phyloP scores from a whole-genome alignment of 208 protist species.

The Trypanosoma scelopori region DNA sequence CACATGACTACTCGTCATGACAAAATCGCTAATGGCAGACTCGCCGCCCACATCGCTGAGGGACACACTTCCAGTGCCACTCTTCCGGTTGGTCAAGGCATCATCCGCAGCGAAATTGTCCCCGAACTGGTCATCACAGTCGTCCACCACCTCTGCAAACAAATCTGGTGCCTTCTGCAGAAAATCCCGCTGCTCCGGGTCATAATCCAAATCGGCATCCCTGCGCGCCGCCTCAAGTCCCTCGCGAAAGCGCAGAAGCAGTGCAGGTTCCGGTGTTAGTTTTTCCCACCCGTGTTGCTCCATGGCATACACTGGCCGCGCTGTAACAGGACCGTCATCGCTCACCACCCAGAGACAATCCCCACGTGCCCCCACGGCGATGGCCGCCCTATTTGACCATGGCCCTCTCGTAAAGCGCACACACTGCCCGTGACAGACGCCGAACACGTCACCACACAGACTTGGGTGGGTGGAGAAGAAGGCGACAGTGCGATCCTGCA shows the following conservation, averaged over 20 bases:
- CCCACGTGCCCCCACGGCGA: conserved; percentile 66
- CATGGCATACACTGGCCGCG: conserved; percentile 10
- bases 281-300: conserved; percentile 26
- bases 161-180: conserved; percentile 82
- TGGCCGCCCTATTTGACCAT: conserved; percentile 28
- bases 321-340: conserved; percentile 27
- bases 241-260: conserved; percentile 31
- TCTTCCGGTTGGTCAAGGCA: not conserved
- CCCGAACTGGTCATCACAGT: conserved; percentile 1
- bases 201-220: conserved; percentile 52
- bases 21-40: not conserved
- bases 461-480: conserved; percentile 72
- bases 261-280: not conserved
- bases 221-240: conserved; percentile 22
- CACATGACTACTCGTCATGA: not conserved
- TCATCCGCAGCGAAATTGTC: not conserved
- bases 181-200: conserved; percentile 61
- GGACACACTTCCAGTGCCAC: not conserved
- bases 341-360: conserved; percentile 58
- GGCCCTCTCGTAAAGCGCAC: conserved; percentile 34
- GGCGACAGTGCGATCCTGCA: conserved; percentile 38
- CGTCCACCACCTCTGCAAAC: conserved; percentile 47
- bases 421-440: conserved; percentile 51
- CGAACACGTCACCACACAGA: conserved; percentile 65
- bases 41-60: not conserved